Evolutionary conservation across 768 basidiomycete genomes (phyloP).

Genomic region (Tylopilus intermedius): DNA sequence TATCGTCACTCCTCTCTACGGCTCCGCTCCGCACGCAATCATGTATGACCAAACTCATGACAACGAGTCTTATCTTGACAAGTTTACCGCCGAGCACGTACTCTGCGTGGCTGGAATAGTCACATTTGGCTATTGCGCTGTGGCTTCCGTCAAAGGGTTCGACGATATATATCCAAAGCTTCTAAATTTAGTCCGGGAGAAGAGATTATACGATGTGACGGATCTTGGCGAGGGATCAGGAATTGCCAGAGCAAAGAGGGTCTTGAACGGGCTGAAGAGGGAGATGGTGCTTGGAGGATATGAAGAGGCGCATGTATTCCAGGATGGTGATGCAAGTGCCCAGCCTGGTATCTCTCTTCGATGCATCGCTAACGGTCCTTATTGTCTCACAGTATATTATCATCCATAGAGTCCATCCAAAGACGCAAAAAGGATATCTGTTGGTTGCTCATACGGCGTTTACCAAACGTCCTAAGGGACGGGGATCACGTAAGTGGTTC

Average conservation of each 20-base stretch:
- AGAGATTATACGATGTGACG: slow-evolving; percentile 69
- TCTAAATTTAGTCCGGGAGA: slow-evolving; percentile 84
- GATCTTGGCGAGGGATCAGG: slow-evolving; percentile 52
- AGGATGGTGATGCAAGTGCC: slow-evolving; percentile 83
- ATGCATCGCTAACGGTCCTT: slow-evolving; percentile 1
- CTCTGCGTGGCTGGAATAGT: slow-evolving; percentile 93
- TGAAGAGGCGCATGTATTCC: slow-evolving; percentile 92
- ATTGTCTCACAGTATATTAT: slow-evolving; percentile 73
- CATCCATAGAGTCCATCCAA: slow-evolving; percentile 86
- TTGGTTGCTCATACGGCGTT: slow-evolving; percentile 92
- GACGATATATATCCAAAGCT: slow-evolving; percentile 96
- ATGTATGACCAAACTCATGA: slow-evolving; percentile 97
- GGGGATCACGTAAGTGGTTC: slow-evolving; percentile 64
- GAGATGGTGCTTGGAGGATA: slow-evolving; percentile 89
- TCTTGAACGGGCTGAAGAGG: slow-evolving; percentile 82
- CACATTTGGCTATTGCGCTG: slow-evolving; percentile 81
- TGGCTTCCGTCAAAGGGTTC: slow-evolving; percentile 94
- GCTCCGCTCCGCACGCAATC: slow-evolving; percentile 86
- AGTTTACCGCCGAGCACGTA: slow-evolving; percentile 90
- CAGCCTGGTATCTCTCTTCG: background rate
- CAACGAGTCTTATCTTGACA: slow-evolving; percentile 88
- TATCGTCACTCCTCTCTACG: slow-evolving; percentile 73
- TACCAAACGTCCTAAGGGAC: slow-evolving; percentile 71
- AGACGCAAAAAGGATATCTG: slow-evolving; percentile 86
- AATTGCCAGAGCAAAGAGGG: slow-evolving; percentile 55